Percentiles rank a stretch among this genome's conserved stretches.
Conservation (phyloP, 176 grass and related monocot genomes). For the Avena atlantica region DNA sequence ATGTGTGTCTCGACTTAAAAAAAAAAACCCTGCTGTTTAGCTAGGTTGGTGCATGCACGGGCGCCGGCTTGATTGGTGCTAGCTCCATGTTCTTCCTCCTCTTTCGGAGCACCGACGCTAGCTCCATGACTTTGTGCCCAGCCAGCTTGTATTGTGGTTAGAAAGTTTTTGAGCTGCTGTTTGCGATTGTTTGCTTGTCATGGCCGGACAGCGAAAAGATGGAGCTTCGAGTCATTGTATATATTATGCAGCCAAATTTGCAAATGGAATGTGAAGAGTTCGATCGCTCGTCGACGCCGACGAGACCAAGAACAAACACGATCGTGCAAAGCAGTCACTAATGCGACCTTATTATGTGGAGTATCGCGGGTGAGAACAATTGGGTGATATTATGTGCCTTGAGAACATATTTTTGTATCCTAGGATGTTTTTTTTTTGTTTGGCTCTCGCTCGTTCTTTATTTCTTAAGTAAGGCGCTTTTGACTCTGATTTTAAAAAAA, state of each 20-base stretch:
- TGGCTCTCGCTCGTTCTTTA: no score
- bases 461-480: no score
- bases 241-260: neutral
- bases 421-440: no score
- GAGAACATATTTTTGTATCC: no score
- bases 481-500: no score
- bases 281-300: no score
- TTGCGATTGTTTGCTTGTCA: slow-evolving; percentile 8
- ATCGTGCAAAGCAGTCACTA: no score
- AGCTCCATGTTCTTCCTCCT: neutral
- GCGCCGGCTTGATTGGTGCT: neutral
- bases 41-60: neutral
- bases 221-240: neutral
- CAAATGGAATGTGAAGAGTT: neutral
- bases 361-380: no score
- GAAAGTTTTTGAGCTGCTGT: neutral
- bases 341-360: no score
- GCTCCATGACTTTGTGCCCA: neutral
- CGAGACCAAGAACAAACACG: no score
- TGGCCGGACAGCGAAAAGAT: slow-evolving; percentile 21
- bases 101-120: slow-evolving; percentile 2
- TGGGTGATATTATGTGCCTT: no score
- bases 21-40: neutral
- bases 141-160: slow-evolving; percentile 6
- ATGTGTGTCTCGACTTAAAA: neutral